Base-by-base conservation (phyloP, 768 basidiomycete species). In the Phaffia tasmanica region DNA sequence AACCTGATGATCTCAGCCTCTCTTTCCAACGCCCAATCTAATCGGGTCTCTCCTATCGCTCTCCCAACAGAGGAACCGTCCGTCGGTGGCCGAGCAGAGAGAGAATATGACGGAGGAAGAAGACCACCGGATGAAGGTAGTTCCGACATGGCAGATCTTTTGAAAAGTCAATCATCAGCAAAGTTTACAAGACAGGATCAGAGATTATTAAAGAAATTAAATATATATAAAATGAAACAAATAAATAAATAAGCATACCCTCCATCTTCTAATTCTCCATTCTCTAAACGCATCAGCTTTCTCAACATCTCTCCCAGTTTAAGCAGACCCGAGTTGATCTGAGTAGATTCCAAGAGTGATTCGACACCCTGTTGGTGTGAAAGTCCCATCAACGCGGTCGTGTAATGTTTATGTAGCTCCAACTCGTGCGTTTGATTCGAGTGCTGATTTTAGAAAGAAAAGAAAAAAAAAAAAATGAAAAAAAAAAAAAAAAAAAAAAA, bases 1-100 rank as follows among this genome's bases (percentile, higher is more conserved):
- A 99, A 78, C 58, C 92, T 81, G 14, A 81, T 72, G 62, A 99
- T 89, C 78, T 98, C 95, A 69, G 79, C 78, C 75, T 98, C 94
- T 69, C 95, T 82, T 75, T 90, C 88, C 67, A 86, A 70, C 1
- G 88, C 85, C 89, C 94, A 97, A 76, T 98, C 91, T 69, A 72
- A 61, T n/a, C 57, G 48, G 1, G 53, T 16, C 5, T 69, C 62
- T 18, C 62, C 67, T 46, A 59, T 56, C 32, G 27, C 47, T 3
- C 7, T 42, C 35, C 35, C 35, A n/a, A 55, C 47, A n/a, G 64
- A 48, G 47, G 35, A 25, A 57, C 32, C 6, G 57, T 55, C 48
- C 1, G 49, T 46, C 3, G 61, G 47, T 16, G 62, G 49, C 32
- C 50, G 48, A 57, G 46, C 29, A 58, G 29, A 42, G 63, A 57